Conservation (phyloP, 176 grass and related monocot genomes). For the Musa schizocarpa region DNA sequence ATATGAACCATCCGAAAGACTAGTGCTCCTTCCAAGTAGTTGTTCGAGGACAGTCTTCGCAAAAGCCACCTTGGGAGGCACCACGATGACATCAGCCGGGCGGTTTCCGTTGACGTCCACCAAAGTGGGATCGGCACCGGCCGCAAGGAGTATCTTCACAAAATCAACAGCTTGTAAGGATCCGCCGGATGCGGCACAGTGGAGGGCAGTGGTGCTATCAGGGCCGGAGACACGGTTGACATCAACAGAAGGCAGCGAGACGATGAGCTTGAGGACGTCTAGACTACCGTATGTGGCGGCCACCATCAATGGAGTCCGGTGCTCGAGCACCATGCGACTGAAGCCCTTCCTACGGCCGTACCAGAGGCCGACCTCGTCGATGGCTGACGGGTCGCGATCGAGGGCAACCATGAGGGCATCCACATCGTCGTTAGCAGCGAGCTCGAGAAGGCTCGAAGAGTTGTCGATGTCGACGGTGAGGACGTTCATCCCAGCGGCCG, state of each 20-base stretch:
- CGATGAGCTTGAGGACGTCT: slow-evolving; percentile 32
- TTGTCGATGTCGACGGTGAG: background rate
- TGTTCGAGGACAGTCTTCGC: slow-evolving; percentile 34
- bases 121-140: slow-evolving; percentile 50
- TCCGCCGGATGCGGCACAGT: slow-evolving; percentile 67
- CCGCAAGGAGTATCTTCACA: slow-evolving; percentile 48
- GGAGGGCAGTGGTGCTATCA: slow-evolving; percentile 51
- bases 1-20: background rate
- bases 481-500: background rate
- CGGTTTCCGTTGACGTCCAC: slow-evolving; percentile 37
- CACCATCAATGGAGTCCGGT: slow-evolving; percentile 73
- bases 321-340: slow-evolving; percentile 28
- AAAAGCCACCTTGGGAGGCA: background rate
- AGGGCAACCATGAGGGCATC: slow-evolving; percentile 25
- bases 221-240: slow-evolving; percentile 32
- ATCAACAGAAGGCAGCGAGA: slow-evolving; percentile 38
- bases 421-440: slow-evolving; percentile 55
- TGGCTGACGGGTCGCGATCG: slow-evolving; percentile 1
- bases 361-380: slow-evolving; percentile 36
- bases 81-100: slow-evolving; percentile 42
- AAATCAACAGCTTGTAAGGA: slow-evolving; percentile 36
- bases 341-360: background rate
- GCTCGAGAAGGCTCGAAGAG: slow-evolving; percentile 39
- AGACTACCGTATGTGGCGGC: slow-evolving; percentile 69
- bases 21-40: background rate